Evolutionary conservation across 2,329 filamentous ascomycete genomes (phyloP), one percentile per base, ranked within the genome.

Genomic region (Ophiognomonia clavigignenti-juglandacearum): DNA sequence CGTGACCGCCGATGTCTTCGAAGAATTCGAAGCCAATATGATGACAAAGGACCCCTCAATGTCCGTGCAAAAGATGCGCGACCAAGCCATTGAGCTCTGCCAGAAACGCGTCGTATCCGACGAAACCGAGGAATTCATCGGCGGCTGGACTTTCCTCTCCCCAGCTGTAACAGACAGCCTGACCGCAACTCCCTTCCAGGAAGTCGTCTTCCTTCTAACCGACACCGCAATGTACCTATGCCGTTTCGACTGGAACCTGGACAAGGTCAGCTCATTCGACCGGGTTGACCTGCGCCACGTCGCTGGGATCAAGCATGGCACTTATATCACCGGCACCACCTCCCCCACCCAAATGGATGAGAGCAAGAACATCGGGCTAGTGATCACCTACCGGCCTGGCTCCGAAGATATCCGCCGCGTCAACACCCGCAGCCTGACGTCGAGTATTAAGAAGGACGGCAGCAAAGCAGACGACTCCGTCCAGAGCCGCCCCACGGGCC

Each of bases 221-320:
- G 85, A 95, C 54, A 75, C 77, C 0, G 92, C 90, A 0, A 64
- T 97, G 3, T 97, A 97, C 61, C 82, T 88, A 52, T 96, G 91
- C 63, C 82, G 88, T 13, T 91, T 97, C 57, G 90, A 97, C 65
- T 97, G 92, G 90, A 86, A 87, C 53, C 84, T 90, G 7, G 93
- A 97, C 68, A 97, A 97, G 62, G 88, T 98, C 2, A 85, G 86
- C 11, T 90, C 86, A 0, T 97, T 96, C 63, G 91, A 97, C 67
- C 78, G 91, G 7, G 82, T 96, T 13, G 83, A 86, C 48, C 74
- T 97, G 7, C 75, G 78, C 18, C 86, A 88, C 48, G 72, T 98
- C 29, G 75, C 78, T 2, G 75, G 77, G 20, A 80, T 98, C 56
- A 83, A 83, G 59, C 80, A 84, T 51, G 93, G 93, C 18, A 85